Base-by-base conservation (phyloP, 1,284 basidiomycete genomes). In the Pseudozyma tsukubaensis region DNA sequence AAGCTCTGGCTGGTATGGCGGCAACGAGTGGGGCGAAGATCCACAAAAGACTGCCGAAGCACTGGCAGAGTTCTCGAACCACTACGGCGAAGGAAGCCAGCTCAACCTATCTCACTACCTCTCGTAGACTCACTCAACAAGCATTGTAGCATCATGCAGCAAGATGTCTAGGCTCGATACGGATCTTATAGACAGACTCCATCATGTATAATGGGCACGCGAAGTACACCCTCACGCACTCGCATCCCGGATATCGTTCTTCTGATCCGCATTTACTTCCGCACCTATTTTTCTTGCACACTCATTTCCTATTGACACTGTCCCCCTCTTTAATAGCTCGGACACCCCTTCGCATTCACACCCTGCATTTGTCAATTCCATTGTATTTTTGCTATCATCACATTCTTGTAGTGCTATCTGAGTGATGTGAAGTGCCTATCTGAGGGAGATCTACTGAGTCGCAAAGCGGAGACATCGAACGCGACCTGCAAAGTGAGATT, bases 1-100 rank as follows among this genome's bases (percentile, higher is more conserved):
- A 49, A 67, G 59, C n/a, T 45, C 55, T 16, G 64, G 68, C 37
- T 75, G 72, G 72, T 61, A 62, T 43, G 59, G 48, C n/a, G 60
- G 59, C 11, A 68, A 42, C 49, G 72, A 75, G 36, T 75, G 72
- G 72, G 72, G 68, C 40, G 72, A 75, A 13, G 72, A 75, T 47
- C 72, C 68, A 37, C 72, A 72, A 39, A 75, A 72, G 64, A 75
- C 72, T 9, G 72, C 72, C 4, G 72, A 75, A 35, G 68, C 68
- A 10, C 36, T 75, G 11, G 67, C 72, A 10, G 72, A 74, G 40
- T 74, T 74, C 29, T 60, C 66, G 34, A 69, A 52, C 35, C 72
- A 74, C 36, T 69, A 69, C 37, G 57, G 64, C 34, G 66, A 74
- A 14, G 66, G 62, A 1, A 50, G 54, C 21, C 61, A 70, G 44